Evolutionary conservation across 1,284 basidiomycete species (phyloP), one percentile per base, ranked within the genome.

Genomic region (Ganoderma sp.): DNA sequence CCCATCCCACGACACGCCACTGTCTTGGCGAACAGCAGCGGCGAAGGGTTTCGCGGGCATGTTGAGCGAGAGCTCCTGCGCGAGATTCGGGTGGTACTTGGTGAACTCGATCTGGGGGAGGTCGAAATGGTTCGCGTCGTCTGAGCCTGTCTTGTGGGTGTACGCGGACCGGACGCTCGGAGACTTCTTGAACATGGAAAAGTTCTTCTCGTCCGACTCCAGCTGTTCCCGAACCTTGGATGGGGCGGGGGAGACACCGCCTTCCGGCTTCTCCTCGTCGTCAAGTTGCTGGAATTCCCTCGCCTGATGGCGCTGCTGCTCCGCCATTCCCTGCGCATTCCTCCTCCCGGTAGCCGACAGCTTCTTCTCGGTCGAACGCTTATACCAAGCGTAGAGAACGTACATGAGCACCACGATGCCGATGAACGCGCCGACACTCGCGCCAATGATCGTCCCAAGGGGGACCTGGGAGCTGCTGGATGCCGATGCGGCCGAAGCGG

Each of bases 151-250:
- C 74, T 77, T 75, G 58, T 77, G 76, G 28, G 71, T 72, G 7
- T 77, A 79, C 1, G 81, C 81, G 3, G 87, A 86, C 68, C 84
- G 84, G 62, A 86, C 77, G 73, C 87, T 88, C 4, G 84, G 83
- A 4, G 82, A 83, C 74, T 90, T 91, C 77, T 90, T 87, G 81
- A 91, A 91, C 88, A 92, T 88, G 61, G 71, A 67, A 66, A 78
- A 77, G 70, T 77, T 77, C 75, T 78, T 78, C 69, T 77, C 78
- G 68, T 77, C 76, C 58, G 66, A 66, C 41, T 76, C 76, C 32
- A 66, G 65, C 57, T 74, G 62, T 5, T 67, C 72, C 66, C 71
- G 68, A 69, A 67, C 43, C 61, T 48, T 64, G 68, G 61, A 63
- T 22, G 72, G 50, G 54, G 69, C 43, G 14, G 69, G 71, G 43